Percentiles rank a stretch among this genome's conserved stretches.
Evolutionary conservation across 2,329 filamentous ascomycete genomes (phyloP).

Genomic region (Colletotrichum tabaci): DNA sequence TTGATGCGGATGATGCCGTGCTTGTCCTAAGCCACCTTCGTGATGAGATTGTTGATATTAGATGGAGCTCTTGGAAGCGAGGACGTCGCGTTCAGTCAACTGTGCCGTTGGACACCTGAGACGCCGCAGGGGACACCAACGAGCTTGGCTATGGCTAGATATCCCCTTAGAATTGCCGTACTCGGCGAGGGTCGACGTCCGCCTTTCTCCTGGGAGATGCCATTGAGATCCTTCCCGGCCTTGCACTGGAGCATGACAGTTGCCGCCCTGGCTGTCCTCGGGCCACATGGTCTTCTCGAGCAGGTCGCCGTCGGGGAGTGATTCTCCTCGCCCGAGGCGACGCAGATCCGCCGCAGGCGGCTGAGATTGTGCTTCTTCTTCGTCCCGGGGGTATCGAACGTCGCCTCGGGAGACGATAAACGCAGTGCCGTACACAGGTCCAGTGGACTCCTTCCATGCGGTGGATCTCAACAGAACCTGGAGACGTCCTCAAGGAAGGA

Average conservation of each 20-base stretch:
- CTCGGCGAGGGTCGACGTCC: slow-evolving; percentile 85
- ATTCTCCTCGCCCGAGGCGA: slow-evolving; percentile 79
- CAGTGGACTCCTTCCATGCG: slow-evolving; percentile 88
- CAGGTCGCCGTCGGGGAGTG: slow-evolving; percentile 80
- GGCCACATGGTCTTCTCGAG: slow-evolving; percentile 94
- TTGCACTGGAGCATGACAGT: slow-evolving; percentile 85
- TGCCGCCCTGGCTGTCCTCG: slow-evolving; percentile 84
- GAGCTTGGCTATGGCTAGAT: slow-evolving; percentile 86
- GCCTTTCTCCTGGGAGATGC: slow-evolving; percentile 80
- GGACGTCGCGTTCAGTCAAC: slow-evolving; percentile 79
- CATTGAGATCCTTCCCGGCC: slow-evolving; percentile 87
- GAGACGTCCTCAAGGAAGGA: slow-evolving; percentile 83
- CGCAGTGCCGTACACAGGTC: slow-evolving; percentile 80
- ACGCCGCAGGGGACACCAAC: slow-evolving; percentile 78
- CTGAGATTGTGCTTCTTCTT: slow-evolving; percentile 79
- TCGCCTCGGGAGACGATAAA: slow-evolving; percentile 82
- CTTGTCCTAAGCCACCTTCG: slow-evolving; percentile 84
- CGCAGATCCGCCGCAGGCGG: slow-evolving; percentile 80
- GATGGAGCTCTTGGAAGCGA: slow-evolving; percentile 82
- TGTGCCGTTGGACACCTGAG: slow-evolving; percentile 81
- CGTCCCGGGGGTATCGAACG: slow-evolving; percentile 74
- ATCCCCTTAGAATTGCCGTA: slow-evolving; percentile 83
- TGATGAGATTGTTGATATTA: slow-evolving; percentile 80
- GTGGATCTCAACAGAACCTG: slow-evolving; percentile 77
- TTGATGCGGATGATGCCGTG: slow-evolving; percentile 82